Evolutionary conservation across 2,329 filamentous ascomycete genomes (phyloP), one percentile per base, ranked within the genome.

Genomic region (Neonectria magnoliae): DNA sequence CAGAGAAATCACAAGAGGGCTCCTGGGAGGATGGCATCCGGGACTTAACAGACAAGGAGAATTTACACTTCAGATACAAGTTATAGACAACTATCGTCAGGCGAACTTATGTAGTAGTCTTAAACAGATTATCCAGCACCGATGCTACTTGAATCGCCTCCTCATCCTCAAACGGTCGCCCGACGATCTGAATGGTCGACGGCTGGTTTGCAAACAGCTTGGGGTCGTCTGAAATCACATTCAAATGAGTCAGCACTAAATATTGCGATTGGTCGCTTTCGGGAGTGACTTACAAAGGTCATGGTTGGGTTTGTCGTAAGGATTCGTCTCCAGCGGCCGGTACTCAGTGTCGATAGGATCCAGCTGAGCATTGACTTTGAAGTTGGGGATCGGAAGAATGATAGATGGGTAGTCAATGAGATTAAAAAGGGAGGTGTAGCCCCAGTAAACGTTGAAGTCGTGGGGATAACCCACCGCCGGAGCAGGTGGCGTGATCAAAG

Each of bases 361-460:
- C 1, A 33, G 16, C 33, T 36, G 33, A 36, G 33, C 33, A 36
- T 36, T 36, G 13, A 36, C 33, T 13, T 36, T 36, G 33, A 36
- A 36, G 33, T 36, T 36, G 13, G 33, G 13, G 10, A 36, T 14
- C 33, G 65, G 65, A 5, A 67, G 5, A 8, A 65, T 47, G 2
- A 27, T 11, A 11, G 60, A 44, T 38, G 66, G 66, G 11, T 67
- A 67, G 18, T 67, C 66, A 4, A 67, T 18, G 2, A 68, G 10
- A 14, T 68, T 68, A 5, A 58, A 65, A 11, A 68, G 9, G 0
- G 47, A 50, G 0, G 57, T 67, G 1, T 67, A 68, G 42, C 64
- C 66, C 64, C 64, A 67, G 38, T 62, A 68, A 8, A 60, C 47
- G 2, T 61, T 60, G n/a, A 59, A 67, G 9, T 65, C 62, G 11